Evolutionary conservation across 2,329 filamentous ascomycete genomes (phyloP).

Genomic region (Pestalotiopsis sp.): DNA sequence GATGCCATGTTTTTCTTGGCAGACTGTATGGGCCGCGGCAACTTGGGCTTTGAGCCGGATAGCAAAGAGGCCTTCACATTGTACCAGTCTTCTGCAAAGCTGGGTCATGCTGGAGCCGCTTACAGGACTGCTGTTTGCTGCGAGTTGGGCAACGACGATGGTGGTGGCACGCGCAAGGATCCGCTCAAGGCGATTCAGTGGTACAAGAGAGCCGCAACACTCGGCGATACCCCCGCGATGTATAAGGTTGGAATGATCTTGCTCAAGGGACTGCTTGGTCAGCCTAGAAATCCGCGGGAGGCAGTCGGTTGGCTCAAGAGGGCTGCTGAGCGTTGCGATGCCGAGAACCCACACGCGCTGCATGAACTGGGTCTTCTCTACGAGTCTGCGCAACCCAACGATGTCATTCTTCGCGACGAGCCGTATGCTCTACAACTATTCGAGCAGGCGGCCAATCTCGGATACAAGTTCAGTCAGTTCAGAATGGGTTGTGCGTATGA

Average conservation of each 20-base stretch:
- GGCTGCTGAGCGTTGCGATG: constrained; percentile 83
- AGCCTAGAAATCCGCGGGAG: constrained; percentile 79
- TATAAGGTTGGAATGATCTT: constrained; percentile 98
- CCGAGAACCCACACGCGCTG: constrained; percentile 90
- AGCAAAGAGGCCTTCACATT: constrained; percentile 90
- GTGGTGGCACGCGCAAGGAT: constrained; percentile 88
- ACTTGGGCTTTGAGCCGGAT: constrained; percentile 77
- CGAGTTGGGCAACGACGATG: constrained; percentile 92
- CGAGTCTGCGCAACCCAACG: constrained; percentile 65
- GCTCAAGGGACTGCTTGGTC: constrained; percentile 90
- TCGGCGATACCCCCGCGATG: constrained; percentile 93
- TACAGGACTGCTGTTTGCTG: constrained; percentile 97
- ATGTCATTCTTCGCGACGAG: constrained; percentile 80
- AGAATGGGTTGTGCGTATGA: constrained; percentile 86
- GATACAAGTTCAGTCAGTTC: constrained; percentile 95
- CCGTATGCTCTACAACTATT: constrained; percentile 80
- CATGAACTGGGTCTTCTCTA: constrained; percentile 80
- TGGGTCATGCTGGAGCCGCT: constrained; percentile 81
- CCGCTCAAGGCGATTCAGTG: constrained; percentile 94
- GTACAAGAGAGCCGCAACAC: constrained; percentile 90
- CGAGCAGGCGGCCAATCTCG: constrained; percentile 80
- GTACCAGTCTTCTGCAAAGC: constrained; percentile 92
- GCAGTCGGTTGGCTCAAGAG: constrained; percentile 91
- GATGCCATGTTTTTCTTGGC: constrained; percentile 95
- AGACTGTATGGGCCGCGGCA: constrained; percentile 82